Evolutionary conservation across 768 basidiomycete genomes (phyloP).

Genomic region (Phlebiopsis flavidoalba): DNA sequence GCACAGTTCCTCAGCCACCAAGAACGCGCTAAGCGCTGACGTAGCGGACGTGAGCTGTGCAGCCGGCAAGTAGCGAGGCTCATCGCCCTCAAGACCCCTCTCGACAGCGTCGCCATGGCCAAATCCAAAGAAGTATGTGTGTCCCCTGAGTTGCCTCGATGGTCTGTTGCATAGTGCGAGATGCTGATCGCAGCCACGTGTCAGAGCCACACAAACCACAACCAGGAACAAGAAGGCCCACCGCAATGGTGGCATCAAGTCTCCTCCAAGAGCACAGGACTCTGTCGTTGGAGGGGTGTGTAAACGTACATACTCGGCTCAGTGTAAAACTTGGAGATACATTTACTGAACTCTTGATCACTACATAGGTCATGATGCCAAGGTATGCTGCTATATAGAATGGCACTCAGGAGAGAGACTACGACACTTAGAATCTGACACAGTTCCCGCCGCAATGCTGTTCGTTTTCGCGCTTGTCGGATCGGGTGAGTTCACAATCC

Average conservation of each 20-base stretch:
- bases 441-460: conserved; percentile 90
- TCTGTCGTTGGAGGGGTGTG: conserved; percentile 89
- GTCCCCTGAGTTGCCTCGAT: conserved; percentile 19
- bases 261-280: conserved; percentile 67
- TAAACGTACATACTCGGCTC: conserved; percentile 35
- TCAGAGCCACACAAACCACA: conserved; percentile 85
- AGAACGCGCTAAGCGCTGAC: not conserved
- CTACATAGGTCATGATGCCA: conserved; percentile 70
- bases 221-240: conserved; percentile 97
- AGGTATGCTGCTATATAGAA: conserved; percentile 46
- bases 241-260: conserved; percentile 96
- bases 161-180: not conserved
- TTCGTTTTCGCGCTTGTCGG: conserved; percentile 63
- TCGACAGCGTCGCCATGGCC: conserved; percentile 64
- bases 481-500: conserved; percentile 54
- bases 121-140: conserved; percentile 97
- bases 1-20: conserved; percentile 13
- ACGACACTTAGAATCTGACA: conserved; percentile 10
- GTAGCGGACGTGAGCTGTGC: not conserved
- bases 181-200: conserved; percentile 11
- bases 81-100: conserved; percentile 13
- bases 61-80: conserved; percentile 6
- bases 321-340: not conserved
- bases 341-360: conserved; percentile 6
- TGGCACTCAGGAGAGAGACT: conserved; percentile 3